A percentile compares a stretch with the other conserved stretches of the same genome.
Evolutionary conservation across 129 eudicot species (phyloP).

Genomic region (Lactuca saligna): DNA sequence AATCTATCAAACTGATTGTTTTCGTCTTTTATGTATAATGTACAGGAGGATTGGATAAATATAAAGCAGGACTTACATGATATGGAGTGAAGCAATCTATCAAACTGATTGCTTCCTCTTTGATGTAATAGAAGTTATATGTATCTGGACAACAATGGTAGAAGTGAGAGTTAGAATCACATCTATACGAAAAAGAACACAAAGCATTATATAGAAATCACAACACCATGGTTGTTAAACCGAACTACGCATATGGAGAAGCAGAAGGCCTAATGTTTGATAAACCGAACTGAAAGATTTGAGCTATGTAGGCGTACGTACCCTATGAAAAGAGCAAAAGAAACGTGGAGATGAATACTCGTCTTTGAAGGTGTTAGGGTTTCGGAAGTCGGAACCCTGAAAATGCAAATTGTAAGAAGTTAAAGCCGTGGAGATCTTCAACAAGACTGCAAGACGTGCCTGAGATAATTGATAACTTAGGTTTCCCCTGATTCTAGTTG

Average conservation of each 20-base stretch:
- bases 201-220: background rate
- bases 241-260: too few relatives aligned
- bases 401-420: too few relatives aligned
- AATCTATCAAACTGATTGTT: background rate
- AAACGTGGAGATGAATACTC: too few relatives aligned
- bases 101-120: slow-evolving; percentile 16
- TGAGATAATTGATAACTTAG: too few relatives aligned
- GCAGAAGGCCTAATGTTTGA: too few relatives aligned
- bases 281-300: background rate
- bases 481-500: too few relatives aligned
- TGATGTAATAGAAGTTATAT: slow-evolving; percentile 4
- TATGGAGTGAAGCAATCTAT: slow-evolving; percentile 14
- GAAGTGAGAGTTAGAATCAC: slow-evolving; percentile 7
- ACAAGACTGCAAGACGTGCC: too few relatives aligned
- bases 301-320: background rate
- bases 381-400: too few relatives aligned
- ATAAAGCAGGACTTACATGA: slow-evolving; percentile 22
- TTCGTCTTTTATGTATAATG: background rate
- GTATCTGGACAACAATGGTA: slow-evolving; percentile 26
- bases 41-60: background rate
- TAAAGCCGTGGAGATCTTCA: too few relatives aligned
- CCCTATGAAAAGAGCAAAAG: background rate
- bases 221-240: background rate
- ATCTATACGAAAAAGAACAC: too few relatives aligned
- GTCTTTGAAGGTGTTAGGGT: too few relatives aligned